Evolutionary conservation across 371 early-diverging fungal species (phyloP), one percentile per base, ranked within the genome.

Genomic region (Rhizomucor pusillus): DNA sequence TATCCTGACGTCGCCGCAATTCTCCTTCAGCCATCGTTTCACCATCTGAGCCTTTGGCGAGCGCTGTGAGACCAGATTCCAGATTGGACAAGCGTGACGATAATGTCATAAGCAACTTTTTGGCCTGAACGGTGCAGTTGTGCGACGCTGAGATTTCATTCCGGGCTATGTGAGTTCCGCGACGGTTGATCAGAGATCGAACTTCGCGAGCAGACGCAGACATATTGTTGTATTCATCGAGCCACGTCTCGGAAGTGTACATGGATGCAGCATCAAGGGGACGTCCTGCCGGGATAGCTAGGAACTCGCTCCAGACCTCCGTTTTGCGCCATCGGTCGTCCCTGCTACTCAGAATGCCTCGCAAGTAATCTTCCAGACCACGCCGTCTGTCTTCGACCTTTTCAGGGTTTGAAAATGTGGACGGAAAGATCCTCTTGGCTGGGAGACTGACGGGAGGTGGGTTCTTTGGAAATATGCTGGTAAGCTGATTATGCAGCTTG

Each of bases 261-360:
- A 69, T 36, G 49, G 67, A 20, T 50, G 73, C 23, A 36, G 34
- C 35, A 48, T 53, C 69, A 54, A 62, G 56, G 13, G 60, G 69
- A 23, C 60, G 65, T 20, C 67, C 78, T 5, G 67, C 68, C 0
- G 88, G 86, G 24, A 90, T 61, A 5, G 81, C 85, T 45, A 94
- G 56, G 63, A 95, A 95, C 33, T 79, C 80, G 37, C 68, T 69
- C 88, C 92, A 93, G 23, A 80, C 78, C 39, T 73, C 70, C 11
- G 89, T 85, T 33, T 76, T 64, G 54, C 94, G 75, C 90, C 92
- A 93, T 16, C 87, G 81, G 54, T 84, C 80, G 63, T 94, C 93
- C 16, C 77, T 73, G 37, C 79, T 71, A 23, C 80, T 72, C 1
- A 91, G 71, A 48, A 94, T 85, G 34, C 82, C 83, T 41, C 84